Evolutionary conservation across 306 rosid species (phyloP), one percentile per base, ranked within the genome.

Genomic region (Sechiopsis laciniata): DNA sequence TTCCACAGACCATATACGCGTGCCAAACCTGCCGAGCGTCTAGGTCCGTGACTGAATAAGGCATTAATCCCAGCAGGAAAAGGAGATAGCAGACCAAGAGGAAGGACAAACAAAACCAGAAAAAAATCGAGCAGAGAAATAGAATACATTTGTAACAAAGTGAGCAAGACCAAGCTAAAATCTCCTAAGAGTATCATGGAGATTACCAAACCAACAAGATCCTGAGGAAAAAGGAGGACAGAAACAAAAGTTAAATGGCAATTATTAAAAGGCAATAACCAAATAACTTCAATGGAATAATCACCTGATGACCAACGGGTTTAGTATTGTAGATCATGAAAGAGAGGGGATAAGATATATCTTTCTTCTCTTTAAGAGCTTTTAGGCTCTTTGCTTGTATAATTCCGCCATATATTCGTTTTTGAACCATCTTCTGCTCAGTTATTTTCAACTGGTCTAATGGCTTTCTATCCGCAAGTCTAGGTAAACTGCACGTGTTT

Each of bases 51-150:
- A 80, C 99, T 89, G 75, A 94, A 91, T 85, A 94, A 86, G 29
- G 99, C 99, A 79, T 87, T 87, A 83, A 94, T 91, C 76, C 99
- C 99, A 53, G 91, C 89, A 35, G 99, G 99, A 82, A 90, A 90
- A 51, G 99, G 95, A 71, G 88, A 87, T 37, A 94, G 80, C 50
- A 89, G 83, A 19, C 90, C 92, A 62, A 94, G 86, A 66, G 99
- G 99, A 74, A 90, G 95, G 65, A 91, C 70, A 68, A 88, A 85
- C 80, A 94, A 78, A 76, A 91, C 96, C 26, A 94, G 68, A 74
- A 91, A 82, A 78, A 94, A 86, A 82, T 85, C 74, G 75, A 84
- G 72, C 64, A 87, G 84, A 0, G 96, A 94, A 78, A 86, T 66
- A 1, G 97, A 94, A 73, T 89, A 94, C 85, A 89, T 87, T 82